Percentiles rank a stretch among this genome's conserved stretches.
Evolutionary conservation across 371 early-diverging fungal genomes (phyloP).

Genomic region (Saksenaea vasiformis): DNA sequence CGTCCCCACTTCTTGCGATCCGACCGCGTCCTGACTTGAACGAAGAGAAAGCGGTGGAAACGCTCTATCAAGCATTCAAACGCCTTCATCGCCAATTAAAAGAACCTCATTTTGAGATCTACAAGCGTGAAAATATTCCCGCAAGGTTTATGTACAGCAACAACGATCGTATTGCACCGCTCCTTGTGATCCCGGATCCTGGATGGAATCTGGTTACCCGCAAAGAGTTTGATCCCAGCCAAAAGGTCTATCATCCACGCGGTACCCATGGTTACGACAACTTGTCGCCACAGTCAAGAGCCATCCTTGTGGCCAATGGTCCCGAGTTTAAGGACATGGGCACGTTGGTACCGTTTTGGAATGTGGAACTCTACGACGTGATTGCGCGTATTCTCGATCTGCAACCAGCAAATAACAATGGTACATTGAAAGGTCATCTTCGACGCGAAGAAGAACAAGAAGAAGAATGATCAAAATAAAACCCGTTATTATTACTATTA

Average conservation of each 20-base stretch:
- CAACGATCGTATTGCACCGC: slow-evolving; percentile 70
- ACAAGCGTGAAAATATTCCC: slow-evolving; percentile 66
- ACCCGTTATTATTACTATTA: too few relatives aligned
- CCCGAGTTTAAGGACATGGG: slow-evolving; percentile 59
- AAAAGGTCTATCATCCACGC: slow-evolving; percentile 26
- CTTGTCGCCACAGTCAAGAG: slow-evolving; percentile 76
- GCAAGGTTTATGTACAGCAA: slow-evolving; percentile 59
- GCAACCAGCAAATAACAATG: slow-evolving; percentile 43
- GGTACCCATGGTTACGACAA: slow-evolving; percentile 93
- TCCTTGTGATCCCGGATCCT: slow-evolving; percentile 70
- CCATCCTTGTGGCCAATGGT: slow-evolving; percentile 85
- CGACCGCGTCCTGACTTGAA: slow-evolving; percentile 28
- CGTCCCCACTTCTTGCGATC: slow-evolving; percentile 45
- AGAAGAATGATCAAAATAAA: neutral
- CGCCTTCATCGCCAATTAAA: slow-evolving; percentile 19
- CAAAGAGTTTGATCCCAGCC: slow-evolving; percentile 31
- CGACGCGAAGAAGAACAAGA: neutral
- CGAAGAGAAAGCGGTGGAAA: slow-evolving; percentile 27
- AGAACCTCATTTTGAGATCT: slow-evolving; percentile 59
- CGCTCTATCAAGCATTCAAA: slow-evolving; percentile 39
- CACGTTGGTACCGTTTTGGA: slow-evolving; percentile 37
- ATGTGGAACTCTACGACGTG: slow-evolving; percentile 45
- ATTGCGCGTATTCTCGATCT: slow-evolving; percentile 41
- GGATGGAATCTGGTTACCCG: slow-evolving; percentile 63
- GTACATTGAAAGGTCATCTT: slow-evolving; percentile 36